Evolutionary conservation across 176 grass and related monocot species (phyloP).

Genomic region (Aechmea fasciata): DNA sequence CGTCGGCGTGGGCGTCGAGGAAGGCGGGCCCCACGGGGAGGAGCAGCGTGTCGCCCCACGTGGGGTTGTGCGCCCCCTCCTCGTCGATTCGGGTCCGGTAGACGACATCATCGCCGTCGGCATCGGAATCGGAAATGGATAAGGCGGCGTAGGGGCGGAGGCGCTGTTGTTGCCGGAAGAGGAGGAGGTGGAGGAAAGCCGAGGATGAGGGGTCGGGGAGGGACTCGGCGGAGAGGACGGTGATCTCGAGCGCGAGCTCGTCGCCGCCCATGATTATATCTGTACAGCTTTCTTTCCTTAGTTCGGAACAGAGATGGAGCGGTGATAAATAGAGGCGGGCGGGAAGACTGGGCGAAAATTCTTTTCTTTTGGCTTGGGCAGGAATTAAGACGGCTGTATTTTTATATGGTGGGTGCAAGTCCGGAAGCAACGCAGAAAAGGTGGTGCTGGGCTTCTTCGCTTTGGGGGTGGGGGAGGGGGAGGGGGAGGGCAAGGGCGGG

Average conservation of each 20-base stretch:
- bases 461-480: too few species aligned
- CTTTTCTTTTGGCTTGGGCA: background rate
- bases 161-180: constrained; percentile 12
- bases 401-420: constrained; percentile 19
- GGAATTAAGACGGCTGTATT: background rate
- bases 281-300: too few species aligned
- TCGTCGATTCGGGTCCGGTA: constrained; percentile 36
- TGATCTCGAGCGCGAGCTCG: constrained; percentile 52
- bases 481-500: background rate
- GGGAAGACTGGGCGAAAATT: too few species aligned
- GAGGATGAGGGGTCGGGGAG: constrained; percentile 35
- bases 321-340: too few species aligned
- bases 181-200: constrained; percentile 32
- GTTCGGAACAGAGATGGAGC: background rate
- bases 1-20: constrained; percentile 29
- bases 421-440: constrained; percentile 37
- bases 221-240: constrained; percentile 64
- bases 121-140: constrained; percentile 9
- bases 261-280: constrained; percentile 1
- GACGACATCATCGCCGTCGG: background rate
- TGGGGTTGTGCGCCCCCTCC: constrained; percentile 24
- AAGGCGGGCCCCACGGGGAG: constrained; percentile 52
- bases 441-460: background rate
- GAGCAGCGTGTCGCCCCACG: constrained; percentile 44
- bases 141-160: constrained; percentile 64